phyloP scores from a whole-genome alignment of 768 basidiomycete species.

The Kwoniella dendrophila region DNA sequence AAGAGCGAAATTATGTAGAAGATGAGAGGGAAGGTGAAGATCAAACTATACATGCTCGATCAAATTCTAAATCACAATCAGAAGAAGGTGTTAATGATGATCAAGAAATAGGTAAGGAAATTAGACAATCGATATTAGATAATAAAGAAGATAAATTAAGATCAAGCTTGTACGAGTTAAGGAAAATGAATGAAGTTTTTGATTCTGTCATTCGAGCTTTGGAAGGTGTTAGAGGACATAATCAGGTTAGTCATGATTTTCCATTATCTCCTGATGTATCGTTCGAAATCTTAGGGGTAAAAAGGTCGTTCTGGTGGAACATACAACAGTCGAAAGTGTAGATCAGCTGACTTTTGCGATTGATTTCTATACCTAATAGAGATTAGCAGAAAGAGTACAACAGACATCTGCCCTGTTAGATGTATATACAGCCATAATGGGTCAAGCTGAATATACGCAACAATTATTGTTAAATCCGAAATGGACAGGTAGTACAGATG shows the following conservation, averaged over 20 bases:
- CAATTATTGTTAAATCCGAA: constrained; percentile 52
- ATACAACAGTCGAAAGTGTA: neutral
- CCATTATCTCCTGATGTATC: too few species aligned
- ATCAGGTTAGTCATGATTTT: constrained; percentile 45
- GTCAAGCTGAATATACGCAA: constrained; percentile 57
- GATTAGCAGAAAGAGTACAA: constrained; percentile 39
- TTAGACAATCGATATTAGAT: neutral
- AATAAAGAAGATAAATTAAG: constrained; percentile 35
- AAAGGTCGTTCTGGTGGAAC: too few species aligned
- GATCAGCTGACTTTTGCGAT: neutral
- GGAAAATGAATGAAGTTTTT: constrained; percentile 56
- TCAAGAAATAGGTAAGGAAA: neutral
- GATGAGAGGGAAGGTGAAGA: constrained; percentile 30
- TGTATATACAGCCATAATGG: constrained; percentile 54
- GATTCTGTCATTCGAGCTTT: constrained; percentile 45
- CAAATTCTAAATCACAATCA: neutral
- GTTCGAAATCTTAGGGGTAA: too few species aligned
- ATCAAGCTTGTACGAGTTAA: constrained; percentile 51
- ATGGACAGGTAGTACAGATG: constrained; percentile 54
- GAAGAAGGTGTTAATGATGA: neutral
- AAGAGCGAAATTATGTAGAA: constrained; percentile 15
- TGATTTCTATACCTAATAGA: constrained; percentile 14
- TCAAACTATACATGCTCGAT: constrained; percentile 26
- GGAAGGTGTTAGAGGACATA: constrained; percentile 48
- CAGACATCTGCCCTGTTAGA: constrained; percentile 55